Evolutionary conservation across 1,284 basidiomycete species (phyloP).

Genomic region (Papiliotrema laurentii): DNA sequence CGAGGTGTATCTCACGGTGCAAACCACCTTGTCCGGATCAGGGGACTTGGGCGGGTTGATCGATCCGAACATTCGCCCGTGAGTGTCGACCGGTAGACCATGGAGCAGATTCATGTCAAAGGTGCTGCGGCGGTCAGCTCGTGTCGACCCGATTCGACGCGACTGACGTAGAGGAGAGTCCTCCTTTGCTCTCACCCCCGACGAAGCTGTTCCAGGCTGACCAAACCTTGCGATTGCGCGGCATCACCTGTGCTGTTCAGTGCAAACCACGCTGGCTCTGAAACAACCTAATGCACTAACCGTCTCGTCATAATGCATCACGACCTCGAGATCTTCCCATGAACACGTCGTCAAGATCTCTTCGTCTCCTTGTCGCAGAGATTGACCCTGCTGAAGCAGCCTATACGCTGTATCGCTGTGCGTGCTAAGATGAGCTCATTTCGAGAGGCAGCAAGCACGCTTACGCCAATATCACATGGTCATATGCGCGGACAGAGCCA

Average conservation of each 20-base stretch:
- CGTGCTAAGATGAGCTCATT: not conserved
- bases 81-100: slow-evolving; percentile 55
- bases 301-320: slow-evolving; percentile 61
- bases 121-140: slow-evolving; percentile 20
- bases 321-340: slow-evolving; percentile 64
- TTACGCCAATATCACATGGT: slow-evolving; percentile 69
- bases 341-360: slow-evolving; percentile 56
- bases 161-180: slow-evolving; percentile 57
- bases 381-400: slow-evolving; percentile 50
- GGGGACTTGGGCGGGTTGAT: slow-evolving; percentile 66
- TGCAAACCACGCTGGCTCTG: not conserved
- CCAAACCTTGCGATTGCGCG: slow-evolving; percentile 57
- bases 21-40: slow-evolving; percentile 50
- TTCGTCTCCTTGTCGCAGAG: slow-evolving; percentile 54
- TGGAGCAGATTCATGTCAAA: slow-evolving; percentile 76
- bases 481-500: slow-evolving; percentile 53
- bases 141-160: slow-evolving; percentile 48
- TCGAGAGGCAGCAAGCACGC: slow-evolving; percentile 53
- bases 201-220: slow-evolving; percentile 49
- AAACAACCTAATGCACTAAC: slow-evolving; percentile 39
- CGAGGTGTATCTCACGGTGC: not conserved
- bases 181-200: slow-evolving; percentile 41
- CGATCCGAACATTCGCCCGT: slow-evolving; percentile 67
- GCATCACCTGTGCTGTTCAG: slow-evolving; percentile 57
- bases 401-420: not conserved